Percentiles rank a stretch among this genome's conserved stretches.
Evolutionary conservation across 352 stramenopile species (phyloP).

Genomic region (Pilasporangium apinafurcum): DNA sequence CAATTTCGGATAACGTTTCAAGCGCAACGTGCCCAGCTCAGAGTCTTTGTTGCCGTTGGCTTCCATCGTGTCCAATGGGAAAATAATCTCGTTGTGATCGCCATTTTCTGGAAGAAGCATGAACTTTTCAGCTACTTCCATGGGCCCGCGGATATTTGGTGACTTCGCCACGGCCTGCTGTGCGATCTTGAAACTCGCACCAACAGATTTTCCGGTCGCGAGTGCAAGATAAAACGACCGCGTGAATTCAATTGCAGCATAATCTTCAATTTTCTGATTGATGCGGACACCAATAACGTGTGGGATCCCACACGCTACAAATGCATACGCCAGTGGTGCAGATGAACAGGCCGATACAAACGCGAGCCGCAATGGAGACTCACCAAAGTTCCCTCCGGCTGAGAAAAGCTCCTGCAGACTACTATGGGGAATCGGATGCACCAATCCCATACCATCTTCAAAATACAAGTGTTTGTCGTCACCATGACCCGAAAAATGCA

Average conservation of each 20-base stretch:
- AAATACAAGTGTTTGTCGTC: conserved; percentile 92
- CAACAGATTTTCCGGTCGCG: conserved; percentile 67
- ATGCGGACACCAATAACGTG: conserved; percentile 88
- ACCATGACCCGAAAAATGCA: conserved; percentile 95
- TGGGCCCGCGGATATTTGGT: conserved; percentile 65
- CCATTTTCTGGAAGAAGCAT: conserved; percentile 64
- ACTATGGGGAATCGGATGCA: conserved; percentile 70
- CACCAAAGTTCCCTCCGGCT: conserved; percentile 24
- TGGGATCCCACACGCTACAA: conserved; percentile 85
- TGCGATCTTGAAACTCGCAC: conserved; percentile 63
- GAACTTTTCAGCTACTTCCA: conserved; percentile 73
- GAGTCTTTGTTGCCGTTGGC: conserved; percentile 25
- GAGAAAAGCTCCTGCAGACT: conserved; percentile 67
- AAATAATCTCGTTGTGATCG: conserved; percentile 80
- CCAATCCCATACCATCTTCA: conserved; percentile 87
- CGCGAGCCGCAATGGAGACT: conserved; percentile 58
- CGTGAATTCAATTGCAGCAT: conserved; percentile 82
- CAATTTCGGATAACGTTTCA: conserved; percentile 62
- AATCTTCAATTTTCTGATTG: conserved; percentile 85
- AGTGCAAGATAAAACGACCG: conserved; percentile 77
- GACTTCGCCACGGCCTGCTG: conserved; percentile 72
- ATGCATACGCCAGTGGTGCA: conserved; percentile 70
- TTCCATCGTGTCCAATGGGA: conserved; percentile 52
- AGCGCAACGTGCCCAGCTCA: conserved; percentile 41
- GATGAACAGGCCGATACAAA: conserved; percentile 82